phyloP scores from a whole-genome alignment of 169 alveolate genomes.

The Plasmodium ovale region DNA sequence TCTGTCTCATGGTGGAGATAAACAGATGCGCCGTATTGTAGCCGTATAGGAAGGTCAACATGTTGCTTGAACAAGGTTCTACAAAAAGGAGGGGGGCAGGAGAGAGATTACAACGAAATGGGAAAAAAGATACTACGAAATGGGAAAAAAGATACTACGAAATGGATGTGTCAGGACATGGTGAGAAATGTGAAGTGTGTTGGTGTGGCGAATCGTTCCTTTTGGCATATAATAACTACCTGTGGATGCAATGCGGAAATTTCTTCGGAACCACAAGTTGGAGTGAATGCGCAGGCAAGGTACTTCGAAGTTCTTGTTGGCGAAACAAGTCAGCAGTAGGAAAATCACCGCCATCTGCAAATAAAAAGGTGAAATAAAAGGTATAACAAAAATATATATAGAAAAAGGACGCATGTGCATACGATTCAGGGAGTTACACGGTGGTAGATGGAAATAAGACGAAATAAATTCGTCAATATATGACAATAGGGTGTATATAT shows the following conservation, averaged over 20 bases:
- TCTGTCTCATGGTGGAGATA: constrained; percentile 21
- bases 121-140: background rate
- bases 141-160: background rate
- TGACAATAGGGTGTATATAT: too few relatives aligned
- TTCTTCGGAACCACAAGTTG: background rate
- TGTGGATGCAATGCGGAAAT: constrained; percentile 3
- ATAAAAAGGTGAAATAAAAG: background rate
- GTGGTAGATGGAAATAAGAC: too few relatives aligned
- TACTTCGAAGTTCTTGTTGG: background rate
- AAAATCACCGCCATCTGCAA: constrained; percentile 25
- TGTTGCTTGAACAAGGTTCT: constrained; percentile 18
- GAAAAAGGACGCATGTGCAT: too few relatives aligned
- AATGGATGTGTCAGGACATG: background rate
- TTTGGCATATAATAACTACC: too few relatives aligned
- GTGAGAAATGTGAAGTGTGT: background rate
- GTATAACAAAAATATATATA: background rate
- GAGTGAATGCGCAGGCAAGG: constrained; percentile 1
- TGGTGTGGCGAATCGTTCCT: constrained; percentile 5
- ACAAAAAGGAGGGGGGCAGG: background rate
- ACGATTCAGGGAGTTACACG: too few relatives aligned
- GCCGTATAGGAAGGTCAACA: constrained; percentile 14
- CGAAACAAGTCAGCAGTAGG: constrained; percentile 4
- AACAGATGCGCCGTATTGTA: constrained; percentile 46
- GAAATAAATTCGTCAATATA: too few relatives aligned
- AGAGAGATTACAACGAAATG: background rate